Evolutionary conservation across 2,329 filamentous ascomycete species (phyloP).

Genomic region (Epichloe coenophiala): DNA sequence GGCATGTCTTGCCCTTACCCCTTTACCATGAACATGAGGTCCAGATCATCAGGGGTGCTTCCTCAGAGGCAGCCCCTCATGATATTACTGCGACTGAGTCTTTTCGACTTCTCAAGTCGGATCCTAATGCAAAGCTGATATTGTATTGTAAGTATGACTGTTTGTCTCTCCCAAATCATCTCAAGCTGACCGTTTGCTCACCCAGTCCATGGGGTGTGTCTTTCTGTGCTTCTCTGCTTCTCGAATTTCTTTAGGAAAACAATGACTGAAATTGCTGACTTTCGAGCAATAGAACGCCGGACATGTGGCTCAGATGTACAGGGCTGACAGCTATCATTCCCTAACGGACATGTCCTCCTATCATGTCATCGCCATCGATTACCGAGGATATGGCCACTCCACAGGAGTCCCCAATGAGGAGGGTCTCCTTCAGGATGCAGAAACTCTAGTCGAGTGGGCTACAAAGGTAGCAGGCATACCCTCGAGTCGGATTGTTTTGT

Average conservation of each 20-base stretch:
- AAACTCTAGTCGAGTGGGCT: constrained; percentile 60
- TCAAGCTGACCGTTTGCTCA: background rate
- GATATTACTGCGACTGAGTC: constrained; percentile 44
- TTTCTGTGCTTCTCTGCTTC: no score
- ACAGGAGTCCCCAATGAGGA: constrained; percentile 68
- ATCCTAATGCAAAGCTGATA: constrained; percentile 49
- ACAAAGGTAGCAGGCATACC: constrained; percentile 50
- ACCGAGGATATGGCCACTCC: constrained; percentile 75
- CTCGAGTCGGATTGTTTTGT: constrained; percentile 58
- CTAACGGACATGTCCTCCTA: constrained; percentile 60
- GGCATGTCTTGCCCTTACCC: constrained; percentile 76
- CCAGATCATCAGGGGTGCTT: constrained; percentile 37
- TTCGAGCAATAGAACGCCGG: constrained; percentile 55
- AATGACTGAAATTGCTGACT: constrained; percentile 17
- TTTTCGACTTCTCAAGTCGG: constrained; percentile 48
- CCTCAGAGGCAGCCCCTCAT: constrained; percentile 27
- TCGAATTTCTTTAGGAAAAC: background rate
- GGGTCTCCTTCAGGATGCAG: constrained; percentile 68
- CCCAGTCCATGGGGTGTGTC: constrained; percentile 48
- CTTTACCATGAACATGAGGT: constrained; percentile 62
- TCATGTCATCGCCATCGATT: constrained; percentile 81
- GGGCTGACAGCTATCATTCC: constrained; percentile 65
- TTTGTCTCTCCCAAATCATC: background rate
- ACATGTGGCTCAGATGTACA: constrained; percentile 64
- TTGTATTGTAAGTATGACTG: constrained; percentile 42